Percentiles rank a stretch among this genome's conserved stretches.
phyloP scores from a whole-genome alignment of 2,329 filamentous ascomycete genomes.

The Magnaporthales sp. region DNA sequence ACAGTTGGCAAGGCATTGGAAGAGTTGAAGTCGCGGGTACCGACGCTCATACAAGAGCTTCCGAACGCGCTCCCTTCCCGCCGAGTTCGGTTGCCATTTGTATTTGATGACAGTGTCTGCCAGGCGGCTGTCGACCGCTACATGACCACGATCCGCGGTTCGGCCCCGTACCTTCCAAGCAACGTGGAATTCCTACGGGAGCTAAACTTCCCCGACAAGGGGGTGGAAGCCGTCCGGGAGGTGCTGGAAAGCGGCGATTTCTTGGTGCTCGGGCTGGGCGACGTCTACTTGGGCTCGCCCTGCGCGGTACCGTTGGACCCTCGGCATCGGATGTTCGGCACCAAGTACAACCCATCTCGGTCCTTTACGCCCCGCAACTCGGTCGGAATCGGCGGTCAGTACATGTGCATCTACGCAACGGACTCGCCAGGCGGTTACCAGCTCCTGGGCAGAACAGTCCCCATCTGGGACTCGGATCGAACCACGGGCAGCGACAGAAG shows the following conservation, averaged over 20 bases:
- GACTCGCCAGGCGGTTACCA: slow-evolving; percentile 29
- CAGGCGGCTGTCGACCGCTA: slow-evolving; percentile 49
- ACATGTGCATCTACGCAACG: slow-evolving; percentile 26
- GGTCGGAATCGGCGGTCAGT: slow-evolving; percentile 25
- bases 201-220: slow-evolving; percentile 21
- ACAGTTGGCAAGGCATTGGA: slow-evolving; percentile 6
- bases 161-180: slow-evolving; percentile 54
- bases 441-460: neutral
- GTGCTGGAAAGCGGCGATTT: slow-evolving; percentile 23
- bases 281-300: slow-evolving; percentile 29
- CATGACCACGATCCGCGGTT: slow-evolving; percentile 49
- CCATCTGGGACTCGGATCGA: neutral
- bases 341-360: slow-evolving; percentile 25
- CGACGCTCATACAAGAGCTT: slow-evolving; percentile 12
- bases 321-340: slow-evolving; percentile 12
- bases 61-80: slow-evolving; percentile 14
- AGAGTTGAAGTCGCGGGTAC: neutral
- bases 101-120: slow-evolving; percentile 28
- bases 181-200: slow-evolving; percentile 44
- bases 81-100: slow-evolving; percentile 24
- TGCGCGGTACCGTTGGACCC: slow-evolving; percentile 22
- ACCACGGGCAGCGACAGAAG: slow-evolving; percentile 10
- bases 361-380: slow-evolving; percentile 26
- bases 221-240: slow-evolving; percentile 14
- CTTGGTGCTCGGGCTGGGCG: slow-evolving; percentile 27